phyloP scores from a whole-genome alignment of 1,284 basidiomycete genomes.

The Cryptococcus floricola region DNA sequence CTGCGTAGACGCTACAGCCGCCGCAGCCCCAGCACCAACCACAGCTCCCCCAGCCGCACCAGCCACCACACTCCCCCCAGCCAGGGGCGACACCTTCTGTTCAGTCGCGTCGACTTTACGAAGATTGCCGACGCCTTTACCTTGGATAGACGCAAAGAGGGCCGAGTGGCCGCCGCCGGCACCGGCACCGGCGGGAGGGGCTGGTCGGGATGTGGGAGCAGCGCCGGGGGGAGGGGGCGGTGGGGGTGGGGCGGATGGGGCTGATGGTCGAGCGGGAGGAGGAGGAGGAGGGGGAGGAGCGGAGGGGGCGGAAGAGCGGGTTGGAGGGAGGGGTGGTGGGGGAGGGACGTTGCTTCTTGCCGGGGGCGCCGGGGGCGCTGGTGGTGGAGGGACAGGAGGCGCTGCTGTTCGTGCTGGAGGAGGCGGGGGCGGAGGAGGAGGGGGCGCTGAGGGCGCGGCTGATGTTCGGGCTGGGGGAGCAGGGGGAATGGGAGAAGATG shows the following conservation, averaged over 20 bases:
- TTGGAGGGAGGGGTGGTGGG: slow-evolving; percentile 16
- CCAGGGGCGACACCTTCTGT: slow-evolving; percentile 47
- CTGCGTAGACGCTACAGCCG: slow-evolving; percentile 21
- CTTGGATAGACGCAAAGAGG: slow-evolving; percentile 65
- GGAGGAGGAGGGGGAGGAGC: slow-evolving; percentile 38
- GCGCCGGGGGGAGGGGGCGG: slow-evolving; percentile 62
- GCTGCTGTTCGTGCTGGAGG: slow-evolving; percentile 15
- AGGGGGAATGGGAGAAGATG: slow-evolving; percentile 40
- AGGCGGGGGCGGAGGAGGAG: slow-evolving; percentile 15
- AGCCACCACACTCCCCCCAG: slow-evolving; percentile 52
- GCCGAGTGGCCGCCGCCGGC: slow-evolving; percentile 55
- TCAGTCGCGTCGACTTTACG: slow-evolving; percentile 57
- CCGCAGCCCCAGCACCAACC: slow-evolving; percentile 48
- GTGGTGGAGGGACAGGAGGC: slow-evolving; percentile 39
- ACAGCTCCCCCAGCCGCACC: slow-evolving; percentile 41
- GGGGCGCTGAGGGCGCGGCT: slow-evolving; percentile 18
- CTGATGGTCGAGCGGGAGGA: slow-evolving; percentile 63
- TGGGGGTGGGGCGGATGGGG: slow-evolving; percentile 73
- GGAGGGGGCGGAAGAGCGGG: slow-evolving; percentile 28
- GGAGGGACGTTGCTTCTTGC: slow-evolving; percentile 11
- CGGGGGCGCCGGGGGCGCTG: slow-evolving; percentile 24
- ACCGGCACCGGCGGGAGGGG: slow-evolving; percentile 35
- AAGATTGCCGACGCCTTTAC: slow-evolving; percentile 65
- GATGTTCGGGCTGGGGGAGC: slow-evolving; percentile 40
- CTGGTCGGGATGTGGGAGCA: slow-evolving; percentile 44